Evolutionary conservation across 2,329 filamentous ascomycete genomes (phyloP).

Genomic region (Orbilia ellipsospora): DNA sequence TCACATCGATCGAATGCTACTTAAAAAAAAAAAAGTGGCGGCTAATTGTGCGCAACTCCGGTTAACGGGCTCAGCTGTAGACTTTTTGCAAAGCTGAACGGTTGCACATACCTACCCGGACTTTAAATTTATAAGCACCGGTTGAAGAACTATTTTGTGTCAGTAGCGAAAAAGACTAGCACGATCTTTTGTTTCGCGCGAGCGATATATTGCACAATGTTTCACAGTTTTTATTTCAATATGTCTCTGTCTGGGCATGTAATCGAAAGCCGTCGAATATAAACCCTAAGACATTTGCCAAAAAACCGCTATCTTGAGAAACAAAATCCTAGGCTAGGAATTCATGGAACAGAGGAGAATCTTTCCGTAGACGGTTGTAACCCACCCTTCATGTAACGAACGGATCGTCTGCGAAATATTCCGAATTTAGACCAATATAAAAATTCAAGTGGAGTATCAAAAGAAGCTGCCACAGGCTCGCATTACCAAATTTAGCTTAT

Average conservation of each 20-base stretch:
- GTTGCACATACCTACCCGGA: neutral
- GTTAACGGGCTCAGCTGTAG: slow-evolving; percentile 24
- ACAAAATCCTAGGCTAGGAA: neutral
- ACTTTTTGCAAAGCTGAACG: slow-evolving; percentile 22
- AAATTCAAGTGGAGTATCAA: neutral
- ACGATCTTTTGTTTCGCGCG: slow-evolving; percentile 8
- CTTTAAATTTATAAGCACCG: slow-evolving; percentile 22
- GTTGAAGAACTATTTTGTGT: neutral
- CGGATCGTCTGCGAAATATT: slow-evolving; percentile 52
- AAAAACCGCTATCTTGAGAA: neutral
- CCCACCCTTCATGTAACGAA: slow-evolving; percentile 49
- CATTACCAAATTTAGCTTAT: slow-evolving; percentile 45
- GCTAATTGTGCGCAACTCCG: slow-evolving; percentile 41
- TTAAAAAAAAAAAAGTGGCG: slow-evolving; percentile 23
- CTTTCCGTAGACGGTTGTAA: slow-evolving; percentile 10
- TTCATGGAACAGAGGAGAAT: neutral
- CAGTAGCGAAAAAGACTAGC: neutral
- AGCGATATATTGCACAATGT: slow-evolving; percentile 42
- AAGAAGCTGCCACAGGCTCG: slow-evolving; percentile 26
- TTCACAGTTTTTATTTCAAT: slow-evolving; percentile 25
- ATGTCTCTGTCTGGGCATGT: neutral
- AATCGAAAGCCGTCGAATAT: neutral
- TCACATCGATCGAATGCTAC: neutral
- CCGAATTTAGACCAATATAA: slow-evolving; percentile 44
- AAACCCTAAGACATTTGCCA: neutral